Conservation (phyloP, 306 rosid genomes). For the Vachellia pachyceras region DNA sequence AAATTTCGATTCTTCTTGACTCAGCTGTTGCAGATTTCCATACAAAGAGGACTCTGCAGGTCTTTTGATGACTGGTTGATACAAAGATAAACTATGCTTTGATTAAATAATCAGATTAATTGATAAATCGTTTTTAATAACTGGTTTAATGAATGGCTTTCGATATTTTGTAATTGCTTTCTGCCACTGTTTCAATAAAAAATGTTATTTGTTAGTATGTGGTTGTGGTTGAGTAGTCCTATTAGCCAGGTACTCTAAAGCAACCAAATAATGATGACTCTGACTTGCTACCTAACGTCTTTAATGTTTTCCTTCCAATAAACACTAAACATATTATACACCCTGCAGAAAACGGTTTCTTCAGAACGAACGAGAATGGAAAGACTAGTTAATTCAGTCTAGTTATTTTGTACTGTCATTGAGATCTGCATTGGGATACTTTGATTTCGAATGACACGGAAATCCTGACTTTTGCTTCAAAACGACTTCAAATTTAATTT, state of each 20-base stretch:
- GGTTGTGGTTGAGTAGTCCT: background rate
- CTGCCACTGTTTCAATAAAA: too few species aligned
- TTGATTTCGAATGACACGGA: constrained; percentile 26
- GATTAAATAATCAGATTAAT: constrained; percentile 1
- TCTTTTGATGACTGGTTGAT: background rate
- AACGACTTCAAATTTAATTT: background rate
- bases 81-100: background rate
- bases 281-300: background rate
- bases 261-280: constrained; percentile 2
- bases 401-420: background rate
- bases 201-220: too few species aligned
- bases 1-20: background rate
- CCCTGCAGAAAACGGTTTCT: background rate
- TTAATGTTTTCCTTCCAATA: background rate
- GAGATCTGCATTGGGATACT: constrained; percentile 24
- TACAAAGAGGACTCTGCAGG: background rate
- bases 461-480: background rate
- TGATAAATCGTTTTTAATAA: background rate
- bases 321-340: background rate
- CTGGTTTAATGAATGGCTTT: constrained; percentile 17
- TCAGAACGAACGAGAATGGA: background rate
- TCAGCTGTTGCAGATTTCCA: background rate
- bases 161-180: too few species aligned
- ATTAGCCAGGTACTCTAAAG: background rate
- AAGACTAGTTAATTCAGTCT: background rate